phyloP scores from a whole-genome alignment of 305 asterid genomes.

The Ilex paraguariensis region DNA sequence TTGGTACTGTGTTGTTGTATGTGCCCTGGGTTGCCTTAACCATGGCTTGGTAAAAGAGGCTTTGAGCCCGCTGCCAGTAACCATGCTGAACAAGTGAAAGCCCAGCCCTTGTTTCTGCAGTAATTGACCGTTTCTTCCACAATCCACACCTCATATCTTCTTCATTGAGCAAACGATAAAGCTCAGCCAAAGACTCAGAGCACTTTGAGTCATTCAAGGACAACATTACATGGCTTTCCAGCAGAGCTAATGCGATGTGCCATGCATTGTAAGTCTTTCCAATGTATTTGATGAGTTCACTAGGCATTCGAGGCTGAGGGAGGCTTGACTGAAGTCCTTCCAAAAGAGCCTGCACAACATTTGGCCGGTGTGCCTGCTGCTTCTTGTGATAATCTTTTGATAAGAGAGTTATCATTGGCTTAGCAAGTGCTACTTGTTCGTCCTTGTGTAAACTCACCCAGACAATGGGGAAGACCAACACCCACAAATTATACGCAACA shows the following conservation, averaged over 20 bases:
- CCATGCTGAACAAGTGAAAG: constrained; percentile 99
- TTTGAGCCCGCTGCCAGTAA: constrained; percentile 96
- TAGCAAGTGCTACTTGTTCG: constrained; percentile 92
- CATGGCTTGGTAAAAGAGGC: constrained; percentile 98
- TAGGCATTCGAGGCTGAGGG: constrained; percentile 99
- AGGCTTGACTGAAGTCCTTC: constrained; percentile 99
- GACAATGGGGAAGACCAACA: constrained; percentile 96
- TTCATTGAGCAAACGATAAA: constrained; percentile 93
- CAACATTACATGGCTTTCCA: constrained; percentile 98
- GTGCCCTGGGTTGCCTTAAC: constrained; percentile 99
- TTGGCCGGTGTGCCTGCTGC: constrained; percentile 93
- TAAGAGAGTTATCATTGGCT: constrained; percentile 93
- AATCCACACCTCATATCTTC: constrained; percentile 99
- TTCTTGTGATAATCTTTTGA: constrained; percentile 98
- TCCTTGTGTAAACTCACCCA: constrained; percentile 99
- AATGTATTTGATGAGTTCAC: constrained; percentile 92
- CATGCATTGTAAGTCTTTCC: constrained; percentile 99
- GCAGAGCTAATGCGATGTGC: constrained; percentile 89
- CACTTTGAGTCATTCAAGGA: constrained; percentile 91
- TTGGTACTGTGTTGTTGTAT: constrained; percentile 92
- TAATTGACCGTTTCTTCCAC: constrained; percentile 93
- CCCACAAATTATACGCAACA: constrained; percentile 98
- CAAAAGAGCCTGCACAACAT: constrained; percentile 98
- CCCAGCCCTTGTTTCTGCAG: constrained; percentile 96
- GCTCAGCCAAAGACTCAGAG: constrained; percentile 98